These are phyloP conservation scores for Harringtonia lauricola DNA, from an alignment of 2,329 filamentous ascomycete species.

Conservation along the genomic window DNA sequence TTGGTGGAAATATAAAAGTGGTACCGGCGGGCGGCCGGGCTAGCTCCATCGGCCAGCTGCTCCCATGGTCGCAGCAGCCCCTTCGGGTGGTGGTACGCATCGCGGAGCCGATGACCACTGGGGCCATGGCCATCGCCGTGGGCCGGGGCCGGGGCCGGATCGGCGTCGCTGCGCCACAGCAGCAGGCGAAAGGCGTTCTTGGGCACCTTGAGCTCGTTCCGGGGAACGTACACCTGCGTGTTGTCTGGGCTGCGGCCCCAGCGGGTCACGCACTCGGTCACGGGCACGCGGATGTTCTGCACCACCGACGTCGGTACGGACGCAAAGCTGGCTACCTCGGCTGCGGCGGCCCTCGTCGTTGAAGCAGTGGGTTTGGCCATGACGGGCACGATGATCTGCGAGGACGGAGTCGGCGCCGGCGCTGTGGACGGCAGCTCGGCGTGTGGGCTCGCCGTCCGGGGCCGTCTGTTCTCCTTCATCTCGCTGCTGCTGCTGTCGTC, in stretches of 20 bases:
- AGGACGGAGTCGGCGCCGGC: neutral
- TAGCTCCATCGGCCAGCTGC: conserved; percentile 31
- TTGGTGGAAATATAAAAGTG: conserved; percentile 71
- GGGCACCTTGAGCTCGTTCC: conserved; percentile 60
- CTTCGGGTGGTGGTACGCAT: conserved; percentile 50
- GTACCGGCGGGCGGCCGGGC: conserved; percentile 39
- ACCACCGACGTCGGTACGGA: conserved; percentile 56
- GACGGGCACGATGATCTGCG: conserved; percentile 8
- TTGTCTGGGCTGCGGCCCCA: conserved; percentile 68
- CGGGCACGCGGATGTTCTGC: conserved; percentile 47
- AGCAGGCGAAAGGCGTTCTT: conserved; percentile 73
- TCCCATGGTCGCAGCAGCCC: conserved; percentile 41
- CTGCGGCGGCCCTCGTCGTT: neutral
- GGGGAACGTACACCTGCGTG: conserved; percentile 53
- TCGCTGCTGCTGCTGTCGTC: conserved; percentile 1
- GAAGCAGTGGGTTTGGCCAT: no score
- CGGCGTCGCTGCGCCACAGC: conserved; percentile 58
- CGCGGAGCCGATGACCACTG: no score
- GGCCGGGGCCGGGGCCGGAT: neutral
- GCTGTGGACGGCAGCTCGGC: neutral
- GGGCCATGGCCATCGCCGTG: conserved; percentile 20
- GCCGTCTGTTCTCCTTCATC: conserved; percentile 8
- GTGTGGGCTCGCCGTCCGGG: neutral
- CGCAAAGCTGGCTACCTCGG: conserved; percentile 46
- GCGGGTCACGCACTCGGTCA: conserved; percentile 57